Evolutionary conservation across 441 rosid genomes (phyloP), one percentile per base, ranked within the genome.

Genomic region (Bocquillonia castaneifolia): DNA sequence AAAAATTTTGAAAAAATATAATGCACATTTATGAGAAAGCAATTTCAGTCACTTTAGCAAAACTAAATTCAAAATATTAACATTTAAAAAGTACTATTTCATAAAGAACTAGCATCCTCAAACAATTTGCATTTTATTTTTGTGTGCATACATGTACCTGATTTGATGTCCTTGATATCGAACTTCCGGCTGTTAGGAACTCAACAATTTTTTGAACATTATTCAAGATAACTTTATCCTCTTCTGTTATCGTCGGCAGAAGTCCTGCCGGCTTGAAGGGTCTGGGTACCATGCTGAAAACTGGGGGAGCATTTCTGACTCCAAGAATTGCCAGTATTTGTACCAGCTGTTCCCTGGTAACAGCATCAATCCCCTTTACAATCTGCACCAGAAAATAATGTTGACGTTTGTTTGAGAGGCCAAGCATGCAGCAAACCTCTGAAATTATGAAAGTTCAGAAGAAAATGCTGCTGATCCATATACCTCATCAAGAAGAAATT

Each of bases 401-500:
- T 69, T 22, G 31, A 73, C 55, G 68, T 45, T 53, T 50, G 68
- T 57, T 63, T 51, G 31, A 32, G 56, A 37, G 17, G 32, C 28
- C 55, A 39, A 39, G 45, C 73, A 65, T 44, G 29, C 1, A 51
- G 66, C 48, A 39, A 59, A 55, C 59, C 32, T 26, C 45, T 47
- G 45, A 68, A 6, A 15, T 28, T 20, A 29, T 34, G 18, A 20
- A 62, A 7, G 15, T 25, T 14, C 13, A 44, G 20, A 26, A 53
- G 29, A 26, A 61, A 32, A 28, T 36, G 50, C 31, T 47, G n/a
- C 67, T n/a, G 20, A 52, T 61, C 22, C 8, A 6, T 25, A 62
- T 88, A 91, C 99, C 96, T 93, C 99, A 70, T 93, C 97, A 64
- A 94, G 81, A 74, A 94, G 96, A 85, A 94, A 94, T 78, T 94